These are phyloP conservation scores for Ceratocystis diversiconidia DNA, from an alignment of 2,329 filamentous ascomycete genomes.

Conservation along the genomic window DNA sequence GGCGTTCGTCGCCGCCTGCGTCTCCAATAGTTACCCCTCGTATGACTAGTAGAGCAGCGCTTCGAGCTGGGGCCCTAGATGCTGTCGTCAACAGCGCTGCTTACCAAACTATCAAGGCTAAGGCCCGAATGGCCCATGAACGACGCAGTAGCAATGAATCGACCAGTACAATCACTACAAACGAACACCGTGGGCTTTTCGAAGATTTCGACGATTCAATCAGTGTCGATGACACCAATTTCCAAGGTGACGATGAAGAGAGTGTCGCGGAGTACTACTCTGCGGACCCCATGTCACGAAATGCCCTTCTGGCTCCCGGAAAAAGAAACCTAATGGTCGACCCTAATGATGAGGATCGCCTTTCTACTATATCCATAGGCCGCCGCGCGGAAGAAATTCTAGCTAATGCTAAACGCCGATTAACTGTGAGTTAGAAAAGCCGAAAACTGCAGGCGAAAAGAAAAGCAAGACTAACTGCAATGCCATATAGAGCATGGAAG, in stretches of 20 bases:
- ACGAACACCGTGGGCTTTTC: conserved; percentile 36
- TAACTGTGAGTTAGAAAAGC: conserved; percentile 50
- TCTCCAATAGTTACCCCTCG: conserved; percentile 24
- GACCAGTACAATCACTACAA: conserved; percentile 44
- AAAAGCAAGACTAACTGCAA: conserved; percentile 20
- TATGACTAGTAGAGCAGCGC: conserved; percentile 22
- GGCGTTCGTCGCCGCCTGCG: conserved; percentile 29
- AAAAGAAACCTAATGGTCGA: conserved; percentile 20
- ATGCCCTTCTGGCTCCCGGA: conserved; percentile 22
- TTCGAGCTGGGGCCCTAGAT: conserved; percentile 6
- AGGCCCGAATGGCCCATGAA: conserved; percentile 27
- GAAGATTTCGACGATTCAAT: conserved; percentile 47
- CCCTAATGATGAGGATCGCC: conserved; percentile 39
- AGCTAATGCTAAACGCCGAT: conserved; percentile 76
- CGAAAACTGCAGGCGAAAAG: no score
- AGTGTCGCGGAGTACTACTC: conserved; percentile 45
- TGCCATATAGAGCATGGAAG: conserved; percentile 67
- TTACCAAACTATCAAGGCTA: conserved; percentile 31
- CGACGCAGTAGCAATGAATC: conserved; percentile 45
- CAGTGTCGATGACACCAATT: conserved; percentile 50
- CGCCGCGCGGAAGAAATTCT: conserved; percentile 79
- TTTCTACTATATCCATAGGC: conserved; percentile 62
- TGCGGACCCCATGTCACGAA: conserved; percentile 29
- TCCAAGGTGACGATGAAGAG: conserved; percentile 54
- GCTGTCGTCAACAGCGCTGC: conserved; percentile 24